Conservation (phyloP, 441 rosid species). For the Oxalis stricta region DNA sequence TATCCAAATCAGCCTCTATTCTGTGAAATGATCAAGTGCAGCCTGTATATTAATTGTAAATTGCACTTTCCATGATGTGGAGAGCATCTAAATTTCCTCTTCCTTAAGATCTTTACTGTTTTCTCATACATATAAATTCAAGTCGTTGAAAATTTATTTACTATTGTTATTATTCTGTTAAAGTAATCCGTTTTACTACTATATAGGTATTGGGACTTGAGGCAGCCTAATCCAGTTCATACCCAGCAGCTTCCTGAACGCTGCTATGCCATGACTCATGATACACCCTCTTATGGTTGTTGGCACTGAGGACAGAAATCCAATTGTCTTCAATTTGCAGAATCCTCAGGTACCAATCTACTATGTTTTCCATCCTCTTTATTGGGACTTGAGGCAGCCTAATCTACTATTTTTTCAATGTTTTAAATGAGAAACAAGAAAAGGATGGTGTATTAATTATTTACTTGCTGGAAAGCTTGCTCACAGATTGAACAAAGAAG, state of each 20-base stretch:
- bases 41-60: no score
- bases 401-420: no score
- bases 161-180: not conserved
- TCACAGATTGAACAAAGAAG: slow-evolving; percentile 70
- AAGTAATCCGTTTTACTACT: not conserved
- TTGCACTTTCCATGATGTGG: no score
- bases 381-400: no score
- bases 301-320: slow-evolving; percentile 89
- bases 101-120: no score
- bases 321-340: slow-evolving; percentile 68
- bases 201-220: slow-evolving; percentile 80
- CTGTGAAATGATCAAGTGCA: no score
- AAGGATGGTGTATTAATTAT: slow-evolving; percentile 3
- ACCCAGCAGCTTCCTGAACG: slow-evolving; percentile 93
- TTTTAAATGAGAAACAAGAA: no score
- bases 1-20: no score
- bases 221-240: slow-evolving; percentile 78
- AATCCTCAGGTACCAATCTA: slow-evolving; percentile 65
- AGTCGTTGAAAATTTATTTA: not conserved
- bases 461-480: slow-evolving; percentile 74
- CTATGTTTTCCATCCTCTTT: no score
- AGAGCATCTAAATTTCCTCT: no score
- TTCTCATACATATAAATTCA: no score
- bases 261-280: slow-evolving; percentile 66
- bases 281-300: slow-evolving; percentile 91